These are phyloP conservation scores for Claviceps purpurea DNA, from an alignment of 2,329 filamentous ascomycete genomes.

Conservation along the genomic window DNA sequence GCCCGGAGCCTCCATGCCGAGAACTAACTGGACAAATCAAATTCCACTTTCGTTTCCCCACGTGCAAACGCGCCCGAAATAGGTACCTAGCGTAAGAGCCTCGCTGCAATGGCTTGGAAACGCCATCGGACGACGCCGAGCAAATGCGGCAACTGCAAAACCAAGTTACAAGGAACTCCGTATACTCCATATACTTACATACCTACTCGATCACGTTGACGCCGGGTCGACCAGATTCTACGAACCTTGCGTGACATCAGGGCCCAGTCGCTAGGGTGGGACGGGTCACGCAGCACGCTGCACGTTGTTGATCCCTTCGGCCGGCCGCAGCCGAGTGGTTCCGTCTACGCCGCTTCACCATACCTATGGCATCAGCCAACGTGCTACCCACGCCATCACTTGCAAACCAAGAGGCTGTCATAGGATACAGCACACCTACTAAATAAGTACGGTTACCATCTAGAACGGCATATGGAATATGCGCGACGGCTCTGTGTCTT, in stretches of 20 bases:
- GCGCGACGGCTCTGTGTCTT: no score
- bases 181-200: no score
- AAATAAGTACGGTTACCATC: no score
- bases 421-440: no score
- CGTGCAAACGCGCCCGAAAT: neutral
- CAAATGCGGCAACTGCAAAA: neutral
- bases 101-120: no score
- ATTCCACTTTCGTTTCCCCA: neutral
- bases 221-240: no score
- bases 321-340: neutral
- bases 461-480: no score
- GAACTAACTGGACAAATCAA: neutral
- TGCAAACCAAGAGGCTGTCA: no score
- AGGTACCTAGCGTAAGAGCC: no score
- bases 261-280: neutral
- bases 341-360: neutral
- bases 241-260: neutral
- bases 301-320: neutral
- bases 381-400: no score
- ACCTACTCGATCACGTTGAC: no score
- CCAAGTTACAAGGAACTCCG: no score
- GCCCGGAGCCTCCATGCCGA: neutral
- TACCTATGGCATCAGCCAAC: neutral
- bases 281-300: neutral
- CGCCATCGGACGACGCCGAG: neutral